These are phyloP conservation scores for Hepatocystis sp. DNA, from an alignment of 169 alveolate genomes.

Conservation along the genomic window DNA sequence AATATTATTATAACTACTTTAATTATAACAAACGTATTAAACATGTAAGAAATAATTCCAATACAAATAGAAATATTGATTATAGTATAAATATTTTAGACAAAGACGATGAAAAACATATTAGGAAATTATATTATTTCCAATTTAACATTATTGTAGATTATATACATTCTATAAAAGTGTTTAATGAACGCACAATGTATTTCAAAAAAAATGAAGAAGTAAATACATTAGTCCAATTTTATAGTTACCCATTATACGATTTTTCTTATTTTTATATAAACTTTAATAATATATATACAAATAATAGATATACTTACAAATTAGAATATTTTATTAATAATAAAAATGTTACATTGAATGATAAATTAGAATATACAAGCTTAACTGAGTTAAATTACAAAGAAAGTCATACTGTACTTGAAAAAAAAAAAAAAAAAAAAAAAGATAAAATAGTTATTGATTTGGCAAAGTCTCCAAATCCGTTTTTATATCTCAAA, in stretches of 20 bases:
- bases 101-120: conserved; percentile 1
- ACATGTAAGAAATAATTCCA: neutral
- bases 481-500: conserved; percentile 32
- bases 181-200: conserved; percentile 1
- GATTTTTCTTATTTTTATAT: neutral
- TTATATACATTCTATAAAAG: conserved; percentile 13
- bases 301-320: conserved; percentile 6
- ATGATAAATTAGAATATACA: neutral
- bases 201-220: conserved; percentile 4
- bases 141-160: conserved; percentile 32
- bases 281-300: conserved; percentile 18
- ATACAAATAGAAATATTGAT: no score
- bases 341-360: conserved; percentile 11
- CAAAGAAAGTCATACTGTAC: neutral
- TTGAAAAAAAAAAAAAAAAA: neutral
- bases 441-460: conserved; percentile 10
- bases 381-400: neutral
- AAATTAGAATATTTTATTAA: conserved; percentile 53
- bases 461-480: conserved; percentile 7
- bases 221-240: conserved; percentile 8
- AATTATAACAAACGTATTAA: neutral
- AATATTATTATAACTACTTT: conserved; percentile 12
- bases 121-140: conserved; percentile 14
- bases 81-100: no score
- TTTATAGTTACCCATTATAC: neutral